A percentile compares a stretch with the other conserved stretches of the same genome.
Evolutionary conservation across 148 eudicot genomes (phyloP).

Genomic region (Vaccinium myrtillus): DNA sequence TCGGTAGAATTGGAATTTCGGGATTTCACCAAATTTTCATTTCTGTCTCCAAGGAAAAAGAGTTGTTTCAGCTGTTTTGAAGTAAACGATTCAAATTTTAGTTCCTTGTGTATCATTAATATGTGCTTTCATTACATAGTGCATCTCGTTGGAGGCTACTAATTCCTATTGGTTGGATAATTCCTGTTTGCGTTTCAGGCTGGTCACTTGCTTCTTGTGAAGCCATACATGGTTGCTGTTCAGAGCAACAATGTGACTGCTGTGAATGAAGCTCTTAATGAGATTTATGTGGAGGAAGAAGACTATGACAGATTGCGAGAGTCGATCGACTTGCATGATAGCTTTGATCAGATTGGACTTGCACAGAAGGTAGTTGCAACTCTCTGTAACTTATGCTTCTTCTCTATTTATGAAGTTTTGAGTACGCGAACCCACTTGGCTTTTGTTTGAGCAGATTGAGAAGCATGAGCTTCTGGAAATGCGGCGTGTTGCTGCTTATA

Average conservation of each 20-base stretch:
- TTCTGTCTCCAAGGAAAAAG: background rate
- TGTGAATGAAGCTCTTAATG: constrained; percentile 95
- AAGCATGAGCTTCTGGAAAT: constrained; percentile 94
- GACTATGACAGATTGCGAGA: constrained; percentile 95
- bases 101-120: background rate
- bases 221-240: constrained; percentile 98
- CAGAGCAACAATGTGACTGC: constrained; percentile 95
- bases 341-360: constrained; percentile 95
- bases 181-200: constrained; percentile 48
- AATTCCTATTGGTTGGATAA: background rate
- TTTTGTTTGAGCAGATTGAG: constrained; percentile 66
- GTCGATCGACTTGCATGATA: constrained; percentile 90
- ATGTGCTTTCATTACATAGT: background rate
- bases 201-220: constrained; percentile 89
- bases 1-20: background rate
- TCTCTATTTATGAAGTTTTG: background rate
- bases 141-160: background rate
- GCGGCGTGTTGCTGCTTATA: constrained; percentile 97
- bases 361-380: constrained; percentile 74
- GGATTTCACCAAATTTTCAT: background rate
- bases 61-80: background rate
- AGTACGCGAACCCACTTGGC: background rate
- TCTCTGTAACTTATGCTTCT: background rate
- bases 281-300: constrained; percentile 95
- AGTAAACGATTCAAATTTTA: background rate